Base-by-base conservation (phyloP, 1,139 yeast genomes). In the Tardiomyces depauwii region DNA sequence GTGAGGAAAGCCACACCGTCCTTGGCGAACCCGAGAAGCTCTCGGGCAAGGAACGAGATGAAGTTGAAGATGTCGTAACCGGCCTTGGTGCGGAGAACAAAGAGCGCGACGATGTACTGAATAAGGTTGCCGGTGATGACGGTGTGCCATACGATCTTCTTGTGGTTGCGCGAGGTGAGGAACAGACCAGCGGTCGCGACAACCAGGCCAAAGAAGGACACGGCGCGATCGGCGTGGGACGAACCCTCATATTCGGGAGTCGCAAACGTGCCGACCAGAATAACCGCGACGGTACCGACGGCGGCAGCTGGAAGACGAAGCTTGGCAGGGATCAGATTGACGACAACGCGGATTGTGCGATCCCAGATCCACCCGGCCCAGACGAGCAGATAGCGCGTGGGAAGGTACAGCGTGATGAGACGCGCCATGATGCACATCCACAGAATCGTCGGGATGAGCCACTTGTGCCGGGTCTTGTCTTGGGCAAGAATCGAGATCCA, bases 11-110 rank as follows among this genome's bases (percentile, higher is more conserved):
- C 82, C 30, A 77, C 80, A 61, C 84, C 84, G 53, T 72, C 71
- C 55, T 71, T 73, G 45, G 83, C 80, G 56, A 74, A 79, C n/a
- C 78, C 74, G 51, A 79, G 70, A 51, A 79, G 71, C 57, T 74
- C 71, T 57, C 81, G 71, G 30, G 84, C 82, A 57, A 79, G 68
- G 48, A 70, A 67, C 32, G 82, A 76, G 54, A 79, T 76, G 56
- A 79, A 79, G 63, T 77, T 74, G 67, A 79, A 79, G 50, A 79
- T 68, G 58, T 79, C 83, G 59, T 73, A 78, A 52, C 85, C 85
- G 45, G 72, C 70, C 55, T 69, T 68, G 27, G 85, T 78, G 60
- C 83, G 66, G 57, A 79, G 69, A 28, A 79, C 84, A 54, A 79
- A 79, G 44, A 79, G 65, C 2, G 83, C 83, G 51, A 79, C 63